phyloP scores from a whole-genome alignment of 768 basidiomycete genomes.

The Agaricus blazei region DNA sequence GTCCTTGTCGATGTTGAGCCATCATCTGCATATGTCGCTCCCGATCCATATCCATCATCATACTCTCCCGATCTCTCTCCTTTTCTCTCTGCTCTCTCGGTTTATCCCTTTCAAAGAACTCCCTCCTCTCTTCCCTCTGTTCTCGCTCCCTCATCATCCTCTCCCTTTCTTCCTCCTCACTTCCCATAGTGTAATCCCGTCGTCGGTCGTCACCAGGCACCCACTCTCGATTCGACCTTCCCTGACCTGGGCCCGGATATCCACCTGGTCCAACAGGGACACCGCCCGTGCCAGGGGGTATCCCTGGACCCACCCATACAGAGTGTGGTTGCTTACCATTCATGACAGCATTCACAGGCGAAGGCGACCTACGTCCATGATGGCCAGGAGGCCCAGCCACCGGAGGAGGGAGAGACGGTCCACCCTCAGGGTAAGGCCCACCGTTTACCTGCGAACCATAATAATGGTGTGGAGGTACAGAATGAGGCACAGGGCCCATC shows the following conservation, averaged over 20 bases:
- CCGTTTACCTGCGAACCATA: conserved; percentile 24
- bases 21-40: conserved; percentile 13
- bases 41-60: conserved; percentile 13
- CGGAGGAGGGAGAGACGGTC: conserved; percentile 12
- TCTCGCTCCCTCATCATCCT: conserved; percentile 23
- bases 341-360: conserved; percentile 27
- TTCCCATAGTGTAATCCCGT: conserved; percentile 24
- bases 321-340: conserved; percentile 18
- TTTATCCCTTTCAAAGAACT: conserved; percentile 21
- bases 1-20: conserved; percentile 27
- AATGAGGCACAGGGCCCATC: conserved; percentile 20
- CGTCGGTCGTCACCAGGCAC: conserved; percentile 15
- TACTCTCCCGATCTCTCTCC: conserved; percentile 18
- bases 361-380: conserved; percentile 29
- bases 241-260: conserved; percentile 31
- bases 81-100: conserved; percentile 24
- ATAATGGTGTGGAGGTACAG: conserved; percentile 27
- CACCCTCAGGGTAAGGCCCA: conserved; percentile 7
- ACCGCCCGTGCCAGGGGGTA: conserved; percentile 13
- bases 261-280: conserved; percentile 24
- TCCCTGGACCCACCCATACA: conserved; percentile 3
- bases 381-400: conserved; percentile 13
- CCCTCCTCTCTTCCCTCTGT: conserved; percentile 24
- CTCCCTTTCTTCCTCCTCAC: conserved; percentile 35
- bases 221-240: conserved; percentile 14